phyloP scores from a whole-genome alignment of 2,329 filamentous ascomycete species.

The Cercospora zeae-maydis region DNA sequence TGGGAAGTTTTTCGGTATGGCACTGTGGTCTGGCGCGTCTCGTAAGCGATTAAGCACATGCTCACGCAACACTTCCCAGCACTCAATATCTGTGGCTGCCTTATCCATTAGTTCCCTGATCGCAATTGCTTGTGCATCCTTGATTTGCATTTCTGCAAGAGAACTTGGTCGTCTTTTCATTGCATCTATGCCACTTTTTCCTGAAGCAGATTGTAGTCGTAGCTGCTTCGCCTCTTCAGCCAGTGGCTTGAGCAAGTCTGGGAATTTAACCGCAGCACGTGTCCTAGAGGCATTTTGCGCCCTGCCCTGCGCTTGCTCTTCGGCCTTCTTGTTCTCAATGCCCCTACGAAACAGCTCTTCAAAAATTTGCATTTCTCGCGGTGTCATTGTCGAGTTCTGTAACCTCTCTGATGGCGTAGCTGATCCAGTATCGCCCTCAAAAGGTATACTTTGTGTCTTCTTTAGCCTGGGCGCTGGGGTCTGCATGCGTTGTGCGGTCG shows the following conservation, averaged over 20 bases:
- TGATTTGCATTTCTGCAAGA: constrained; percentile 9
- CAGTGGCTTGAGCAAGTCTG: constrained; percentile 20
- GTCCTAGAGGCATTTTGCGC: neutral
- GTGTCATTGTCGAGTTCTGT: constrained; percentile 23
- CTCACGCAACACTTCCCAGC: constrained; percentile 64
- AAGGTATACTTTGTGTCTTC: constrained; percentile 16
- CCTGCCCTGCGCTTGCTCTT: neutral
- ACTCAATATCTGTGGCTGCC: constrained; percentile 58
- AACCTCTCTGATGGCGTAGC: constrained; percentile 13
- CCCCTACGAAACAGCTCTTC: constrained; percentile 20
- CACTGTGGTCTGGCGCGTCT: neutral
- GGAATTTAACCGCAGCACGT: constrained; percentile 14
- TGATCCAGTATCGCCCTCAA: constrained; percentile 16
- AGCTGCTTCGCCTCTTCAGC: constrained; percentile 22
- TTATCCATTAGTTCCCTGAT: constrained; percentile 54
- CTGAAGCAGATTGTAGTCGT: constrained; percentile 5
- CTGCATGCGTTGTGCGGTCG: constrained; percentile 1
- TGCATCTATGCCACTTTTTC: neutral
- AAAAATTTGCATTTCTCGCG: constrained; percentile 22
- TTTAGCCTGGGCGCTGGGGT: neutral
- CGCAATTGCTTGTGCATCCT: constrained; percentile 31
- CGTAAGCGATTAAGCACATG: constrained; percentile 58
- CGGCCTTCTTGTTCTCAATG: constrained; percentile 1
- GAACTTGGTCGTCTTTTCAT: neutral
- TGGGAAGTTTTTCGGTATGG: constrained; percentile 1